These are phyloP conservation scores for Thielaviopsis populi DNA, from an alignment of 2,329 filamentous ascomycete species.

Conservation along the genomic window DNA sequence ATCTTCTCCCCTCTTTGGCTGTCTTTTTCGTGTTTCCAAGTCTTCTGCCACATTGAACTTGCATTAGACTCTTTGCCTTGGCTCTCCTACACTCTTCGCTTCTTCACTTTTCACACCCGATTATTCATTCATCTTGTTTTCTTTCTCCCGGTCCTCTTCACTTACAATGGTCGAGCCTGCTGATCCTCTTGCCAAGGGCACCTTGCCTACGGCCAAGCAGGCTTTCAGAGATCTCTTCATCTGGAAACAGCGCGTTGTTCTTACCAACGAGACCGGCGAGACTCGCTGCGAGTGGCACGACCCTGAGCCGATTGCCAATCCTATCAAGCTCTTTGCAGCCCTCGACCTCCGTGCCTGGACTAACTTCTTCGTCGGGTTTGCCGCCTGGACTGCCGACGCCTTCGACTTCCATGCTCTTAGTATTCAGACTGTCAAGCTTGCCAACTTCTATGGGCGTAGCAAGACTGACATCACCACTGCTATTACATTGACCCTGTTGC, in stretches of 20 bases:
- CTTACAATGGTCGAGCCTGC: slow-evolving; percentile 32
- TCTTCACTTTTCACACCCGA: background rate
- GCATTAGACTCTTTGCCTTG: background rate
- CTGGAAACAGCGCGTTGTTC: slow-evolving; percentile 59
- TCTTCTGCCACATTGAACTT: background rate
- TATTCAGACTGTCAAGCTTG: slow-evolving; percentile 61
- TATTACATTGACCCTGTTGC: slow-evolving; percentile 59
- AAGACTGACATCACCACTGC: slow-evolving; percentile 58
- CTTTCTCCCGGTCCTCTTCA: background rate
- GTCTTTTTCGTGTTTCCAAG: background rate
- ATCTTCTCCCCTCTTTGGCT: background rate
- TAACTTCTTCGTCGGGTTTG: slow-evolving; percentile 60
- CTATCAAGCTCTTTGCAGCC: slow-evolving; percentile 50
- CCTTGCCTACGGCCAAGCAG: slow-evolving; percentile 49
- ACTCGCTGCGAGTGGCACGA: slow-evolving; percentile 51
- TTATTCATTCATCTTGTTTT: slow-evolving; percentile 13
- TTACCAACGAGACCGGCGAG: slow-evolving; percentile 50
- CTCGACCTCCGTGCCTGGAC: slow-evolving; percentile 54
- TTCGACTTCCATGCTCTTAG: slow-evolving; percentile 74
- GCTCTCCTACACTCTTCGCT: background rate
- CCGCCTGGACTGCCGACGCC: slow-evolving; percentile 66
- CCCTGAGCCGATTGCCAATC: slow-evolving; percentile 53
- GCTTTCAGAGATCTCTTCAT: slow-evolving; percentile 49
- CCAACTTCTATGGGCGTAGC: slow-evolving; percentile 32
- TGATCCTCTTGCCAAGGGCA: slow-evolving; percentile 52